These are phyloP conservation scores for Pelargonium citronellum DNA, from an alignment of 441 rosid genomes.

Conservation along the genomic window DNA sequence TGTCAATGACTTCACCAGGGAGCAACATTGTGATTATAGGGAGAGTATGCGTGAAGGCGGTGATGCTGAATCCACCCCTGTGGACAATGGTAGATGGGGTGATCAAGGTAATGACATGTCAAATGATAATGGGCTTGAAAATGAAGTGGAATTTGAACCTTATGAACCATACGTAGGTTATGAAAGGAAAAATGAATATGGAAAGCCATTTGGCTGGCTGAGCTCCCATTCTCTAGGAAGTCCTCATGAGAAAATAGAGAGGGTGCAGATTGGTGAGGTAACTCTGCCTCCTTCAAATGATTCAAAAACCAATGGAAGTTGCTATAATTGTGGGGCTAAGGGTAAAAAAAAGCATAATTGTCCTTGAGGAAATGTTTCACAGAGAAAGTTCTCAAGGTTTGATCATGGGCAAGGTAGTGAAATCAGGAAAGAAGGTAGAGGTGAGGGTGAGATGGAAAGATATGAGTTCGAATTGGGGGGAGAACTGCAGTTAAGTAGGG, in stretches of 20 bases:
- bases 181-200: conserved; percentile 25
- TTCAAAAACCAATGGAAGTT: conserved; percentile 21
- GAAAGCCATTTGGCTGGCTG: conserved; percentile 19
- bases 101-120: not conserved
- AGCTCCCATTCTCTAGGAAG: conserved; percentile 19
- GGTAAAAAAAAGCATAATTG: conserved; percentile 42
- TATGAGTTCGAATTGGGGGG: not conserved
- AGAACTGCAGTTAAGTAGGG: conserved; percentile 21
- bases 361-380: conserved; percentile 20
- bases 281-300: conserved; percentile 16
- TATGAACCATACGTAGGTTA: conserved; percentile 29
- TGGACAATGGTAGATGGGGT: not conserved
- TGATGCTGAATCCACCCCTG: not conserved
- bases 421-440: conserved; percentile 22
- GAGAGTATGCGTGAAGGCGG: not conserved
- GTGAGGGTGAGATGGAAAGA: conserved; percentile 16
- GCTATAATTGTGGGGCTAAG: conserved; percentile 33
- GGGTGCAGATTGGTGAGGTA: conserved; percentile 17
- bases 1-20: not conserved
- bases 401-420: conserved; percentile 19
- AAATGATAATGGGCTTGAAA: not conserved
- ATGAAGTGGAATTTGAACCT: not conserved
- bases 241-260: conserved; percentile 16
- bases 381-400: conserved; percentile 23
- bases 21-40: not conserved